These are phyloP conservation scores for Yamadazyma conglobata DNA, from an alignment of 1,139 yeast genomes.

Conservation along the genomic window DNA sequence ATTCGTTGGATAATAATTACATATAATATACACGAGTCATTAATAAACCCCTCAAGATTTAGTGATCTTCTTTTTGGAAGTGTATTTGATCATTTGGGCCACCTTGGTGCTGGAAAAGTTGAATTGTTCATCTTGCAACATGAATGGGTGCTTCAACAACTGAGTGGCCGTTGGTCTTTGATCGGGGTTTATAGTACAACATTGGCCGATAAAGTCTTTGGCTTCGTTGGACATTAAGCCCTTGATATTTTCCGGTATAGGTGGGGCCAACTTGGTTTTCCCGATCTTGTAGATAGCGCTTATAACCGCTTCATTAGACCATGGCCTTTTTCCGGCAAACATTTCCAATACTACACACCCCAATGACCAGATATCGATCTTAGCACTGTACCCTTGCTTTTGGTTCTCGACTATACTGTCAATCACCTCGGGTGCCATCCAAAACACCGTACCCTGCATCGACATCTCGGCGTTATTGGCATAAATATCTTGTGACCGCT, in stretches of 20 bases:
- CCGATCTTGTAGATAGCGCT: slow-evolving; percentile 77
- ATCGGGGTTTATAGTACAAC: slow-evolving; percentile 81
- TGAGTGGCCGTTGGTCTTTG: slow-evolving; percentile 82
- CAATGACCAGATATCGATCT: slow-evolving; percentile 87
- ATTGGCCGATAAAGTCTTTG: slow-evolving; percentile 63
- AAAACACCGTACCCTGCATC: slow-evolving; percentile 96
- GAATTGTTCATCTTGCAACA: slow-evolving; percentile 44
- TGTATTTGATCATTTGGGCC: slow-evolving; percentile 42
- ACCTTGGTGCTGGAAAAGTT: slow-evolving; percentile 62
- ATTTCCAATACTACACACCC: slow-evolving; percentile 97
- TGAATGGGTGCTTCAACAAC: slow-evolving; percentile 62
- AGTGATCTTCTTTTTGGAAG: slow-evolving; percentile 21
- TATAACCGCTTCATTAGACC: slow-evolving; percentile 77
- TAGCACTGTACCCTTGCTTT: slow-evolving; percentile 93
- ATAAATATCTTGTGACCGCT: slow-evolving; percentile 80
- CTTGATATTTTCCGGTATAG: slow-evolving; percentile 81
- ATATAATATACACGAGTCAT: slow-evolving; percentile 5
- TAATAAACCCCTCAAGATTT: background rate
- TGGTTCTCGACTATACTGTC: slow-evolving; percentile 71
- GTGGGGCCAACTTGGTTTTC: slow-evolving; percentile 81
- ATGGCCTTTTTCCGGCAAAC: slow-evolving; percentile 84
- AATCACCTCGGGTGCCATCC: slow-evolving; percentile 99
- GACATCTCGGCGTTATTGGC: slow-evolving; percentile 94
- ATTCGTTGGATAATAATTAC: slow-evolving; percentile 1
- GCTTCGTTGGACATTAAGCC: slow-evolving; percentile 58